Evolutionary conservation across 1,284 basidiomycete species (phyloP), one percentile per base, ranked within the genome.

Genomic region (Malassezia caprae): DNA sequence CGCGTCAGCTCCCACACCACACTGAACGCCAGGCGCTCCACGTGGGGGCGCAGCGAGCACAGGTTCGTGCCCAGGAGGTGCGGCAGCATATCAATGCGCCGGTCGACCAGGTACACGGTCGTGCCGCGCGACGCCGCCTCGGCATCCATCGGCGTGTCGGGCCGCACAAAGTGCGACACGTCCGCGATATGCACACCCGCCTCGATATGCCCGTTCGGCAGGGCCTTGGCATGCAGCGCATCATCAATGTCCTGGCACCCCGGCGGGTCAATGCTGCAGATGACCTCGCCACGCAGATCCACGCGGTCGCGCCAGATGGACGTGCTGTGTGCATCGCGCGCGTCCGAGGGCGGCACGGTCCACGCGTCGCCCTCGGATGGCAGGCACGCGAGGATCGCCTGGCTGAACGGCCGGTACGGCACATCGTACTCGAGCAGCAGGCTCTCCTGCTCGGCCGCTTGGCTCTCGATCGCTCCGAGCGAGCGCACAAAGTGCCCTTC

Each of bases 191-290:
- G 93, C 62, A 99, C 94, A 48, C 94, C 94, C 27, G 90, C 90
- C 75, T 99, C 88, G 59, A 96, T 88, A 75, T 94, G 91, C 2
- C 93, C 93, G 69, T 94, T 96, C 0, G 89, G 84, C 26, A 99
- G 78, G 44, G 76, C 79, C 50, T 86, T 82, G 8, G 94, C 94
- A 76, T 99, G 94, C n/a, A 99, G 78, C 0, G 94, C 94, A 76
- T 99, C 94, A 73, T 99, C 94, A 40, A 99, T 99, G 77, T 99
- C 94, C 72, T 96, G 90, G 76, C 94, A 98, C 34, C 84, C 90
- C 86, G 72, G 90, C 2, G 93, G 93, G 77, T 99, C 94, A 67
- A 99, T 98, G 69, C 89, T 93, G 76, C 94, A 98, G 44, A 99
- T 83, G 43, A 86, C 80, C 67, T 96, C 76, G 50, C 86, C 83